Percentiles rank a stretch among this genome's conserved stretches.
Conservation (phyloP, 192 early-diverging fungal genomes). For the Dissophora globulifera region DNA sequence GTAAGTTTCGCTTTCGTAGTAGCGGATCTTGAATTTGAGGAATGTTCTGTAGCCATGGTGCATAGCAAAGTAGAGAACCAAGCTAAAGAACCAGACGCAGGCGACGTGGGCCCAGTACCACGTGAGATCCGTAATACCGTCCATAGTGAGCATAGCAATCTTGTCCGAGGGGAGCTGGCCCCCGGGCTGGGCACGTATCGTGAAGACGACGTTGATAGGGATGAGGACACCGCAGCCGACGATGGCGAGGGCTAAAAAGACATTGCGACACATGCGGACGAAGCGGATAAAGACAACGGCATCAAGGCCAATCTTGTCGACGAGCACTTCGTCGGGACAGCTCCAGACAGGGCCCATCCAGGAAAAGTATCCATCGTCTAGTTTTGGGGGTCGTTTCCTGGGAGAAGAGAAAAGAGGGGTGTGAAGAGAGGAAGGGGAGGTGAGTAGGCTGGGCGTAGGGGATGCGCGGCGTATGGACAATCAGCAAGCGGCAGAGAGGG, state of each 20-base stretch:
- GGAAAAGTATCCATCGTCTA: constrained; percentile 69
- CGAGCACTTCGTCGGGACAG: constrained; percentile 65
- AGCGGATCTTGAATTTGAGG: constrained; percentile 59
- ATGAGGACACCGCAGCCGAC: constrained; percentile 70
- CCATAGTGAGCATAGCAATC: constrained; percentile 27
- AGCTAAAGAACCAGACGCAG: constrained; percentile 68
- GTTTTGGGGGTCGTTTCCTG: constrained; percentile 70
- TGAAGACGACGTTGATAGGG: constrained; percentile 70
- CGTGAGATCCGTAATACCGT: constrained; percentile 26
- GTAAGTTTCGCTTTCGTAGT: constrained; percentile 71
- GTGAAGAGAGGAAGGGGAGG: too few species aligned
- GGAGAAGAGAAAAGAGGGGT: constrained; percentile 3
- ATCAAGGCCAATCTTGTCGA: constrained; percentile 76
- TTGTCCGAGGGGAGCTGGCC: constrained; percentile 33
- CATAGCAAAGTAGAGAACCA: constrained; percentile 62
- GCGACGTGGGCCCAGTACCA: constrained; percentile 74
- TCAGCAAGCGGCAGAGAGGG: background rate
- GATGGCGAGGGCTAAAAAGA: constrained; percentile 66
- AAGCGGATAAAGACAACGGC: constrained; percentile 78
- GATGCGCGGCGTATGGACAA: too few species aligned
- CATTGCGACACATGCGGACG: constrained; percentile 65
- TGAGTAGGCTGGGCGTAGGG: too few species aligned
- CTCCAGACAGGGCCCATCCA: constrained; percentile 71
- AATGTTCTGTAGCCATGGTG: constrained; percentile 65
- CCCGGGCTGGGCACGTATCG: constrained; percentile 29